These are phyloP conservation scores for Trametes gibbosa DNA, from an alignment of 768 basidiomycete species.

Conservation along the genomic window DNA sequence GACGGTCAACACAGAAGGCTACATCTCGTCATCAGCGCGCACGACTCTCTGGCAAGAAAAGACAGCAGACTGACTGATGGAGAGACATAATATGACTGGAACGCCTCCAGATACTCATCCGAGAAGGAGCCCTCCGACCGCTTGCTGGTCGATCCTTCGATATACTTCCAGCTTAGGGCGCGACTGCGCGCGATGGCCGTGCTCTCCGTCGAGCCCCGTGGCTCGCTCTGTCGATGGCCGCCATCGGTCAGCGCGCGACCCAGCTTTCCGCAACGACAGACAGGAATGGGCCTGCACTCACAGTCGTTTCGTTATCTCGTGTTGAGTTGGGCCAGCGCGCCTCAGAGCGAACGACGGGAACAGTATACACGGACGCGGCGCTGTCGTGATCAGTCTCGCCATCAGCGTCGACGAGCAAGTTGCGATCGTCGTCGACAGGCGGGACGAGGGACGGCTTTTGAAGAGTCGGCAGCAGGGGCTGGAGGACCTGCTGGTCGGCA, in stretches of 20 bases:
- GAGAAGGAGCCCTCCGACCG: background rate
- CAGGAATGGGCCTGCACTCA: background rate
- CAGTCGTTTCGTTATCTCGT: background rate
- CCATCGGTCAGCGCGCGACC: no score
- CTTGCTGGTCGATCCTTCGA: background rate
- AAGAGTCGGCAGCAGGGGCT: background rate
- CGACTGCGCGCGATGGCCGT: background rate
- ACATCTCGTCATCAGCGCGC: background rate
- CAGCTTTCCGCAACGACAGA: background rate
- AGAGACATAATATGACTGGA: conserved; percentile 4
- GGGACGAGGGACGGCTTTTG: background rate
- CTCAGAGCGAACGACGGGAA: background rate
- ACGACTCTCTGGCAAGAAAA: background rate
- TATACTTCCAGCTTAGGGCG: background rate
- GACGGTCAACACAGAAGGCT: background rate
- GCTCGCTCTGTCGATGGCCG: no score
- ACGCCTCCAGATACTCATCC: background rate
- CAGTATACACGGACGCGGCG: background rate
- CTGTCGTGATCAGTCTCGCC: conserved; percentile 13
- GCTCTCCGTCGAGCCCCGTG: background rate
- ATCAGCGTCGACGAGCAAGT: conserved; percentile 6
- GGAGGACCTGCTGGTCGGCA: background rate
- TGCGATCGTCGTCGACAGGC: background rate
- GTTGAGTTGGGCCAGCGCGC: background rate
- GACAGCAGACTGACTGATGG: background rate